Evolutionary conservation across 768 basidiomycete genomes (phyloP).

Genomic region (Rubroboletus satanas): DNA sequence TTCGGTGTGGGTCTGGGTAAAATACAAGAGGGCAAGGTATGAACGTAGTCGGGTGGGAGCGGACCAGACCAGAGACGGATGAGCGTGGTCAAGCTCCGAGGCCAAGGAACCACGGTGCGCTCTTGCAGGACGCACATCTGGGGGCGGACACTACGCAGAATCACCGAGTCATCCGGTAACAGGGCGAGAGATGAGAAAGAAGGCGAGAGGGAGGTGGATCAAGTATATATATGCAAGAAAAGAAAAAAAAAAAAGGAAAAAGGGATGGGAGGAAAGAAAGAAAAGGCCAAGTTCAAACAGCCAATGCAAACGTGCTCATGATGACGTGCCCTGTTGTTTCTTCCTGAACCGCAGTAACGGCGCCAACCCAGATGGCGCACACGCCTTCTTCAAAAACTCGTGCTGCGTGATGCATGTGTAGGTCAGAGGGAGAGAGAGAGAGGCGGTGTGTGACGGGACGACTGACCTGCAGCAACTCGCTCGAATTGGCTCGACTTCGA

Average conservation of each 20-base stretch:
- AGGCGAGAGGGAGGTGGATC: background rate
- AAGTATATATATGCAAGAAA: constrained; percentile 23
- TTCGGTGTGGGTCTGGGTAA: background rate
- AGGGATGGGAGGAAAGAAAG: background rate
- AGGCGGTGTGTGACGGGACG: too few species aligned
- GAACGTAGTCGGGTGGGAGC: background rate
- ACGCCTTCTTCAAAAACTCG: constrained; percentile 90
- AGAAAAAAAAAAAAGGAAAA: background rate
- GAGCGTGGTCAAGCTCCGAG: background rate
- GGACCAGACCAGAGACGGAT: background rate
- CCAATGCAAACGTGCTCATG: constrained; percentile 12
- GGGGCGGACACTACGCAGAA: background rate
- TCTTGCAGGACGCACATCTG: too few species aligned
- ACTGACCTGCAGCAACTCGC: constrained; percentile 78
- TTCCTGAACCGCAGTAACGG: constrained; percentile 79
- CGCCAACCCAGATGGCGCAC: constrained; percentile 76
- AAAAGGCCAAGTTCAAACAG: background rate
- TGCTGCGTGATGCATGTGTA: constrained; percentile 54
- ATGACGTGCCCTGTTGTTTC: constrained; percentile 48
- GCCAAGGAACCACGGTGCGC: too few species aligned
- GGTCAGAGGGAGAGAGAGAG: background rate
- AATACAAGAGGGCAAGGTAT: background rate
- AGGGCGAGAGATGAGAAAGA: background rate
- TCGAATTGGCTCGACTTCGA: constrained; percentile 84
- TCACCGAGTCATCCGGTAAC: background rate